Evolutionary conservation across 345 rosid species (phyloP).

Genomic region (Populus euphratica): DNA sequence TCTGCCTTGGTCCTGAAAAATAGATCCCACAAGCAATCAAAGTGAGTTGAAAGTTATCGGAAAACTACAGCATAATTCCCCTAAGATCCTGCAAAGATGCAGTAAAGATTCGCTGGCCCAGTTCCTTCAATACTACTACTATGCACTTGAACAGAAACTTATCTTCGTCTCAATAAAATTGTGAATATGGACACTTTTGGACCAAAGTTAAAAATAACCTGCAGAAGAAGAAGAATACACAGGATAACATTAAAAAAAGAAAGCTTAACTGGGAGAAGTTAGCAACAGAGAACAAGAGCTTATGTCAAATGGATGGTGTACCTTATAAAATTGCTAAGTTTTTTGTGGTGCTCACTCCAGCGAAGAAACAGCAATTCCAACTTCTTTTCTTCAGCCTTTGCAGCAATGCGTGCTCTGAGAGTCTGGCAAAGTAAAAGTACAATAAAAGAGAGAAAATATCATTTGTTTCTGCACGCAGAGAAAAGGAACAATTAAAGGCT

Average conservation of each 20-base stretch:
- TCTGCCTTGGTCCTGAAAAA: slow-evolving; percentile 81
- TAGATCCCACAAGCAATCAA: slow-evolving; percentile 28
- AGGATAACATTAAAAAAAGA: slow-evolving; percentile 14
- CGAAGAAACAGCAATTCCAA: slow-evolving; percentile 90
- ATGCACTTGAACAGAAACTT: slow-evolving; percentile 85
- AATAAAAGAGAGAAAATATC: slow-evolving; percentile 2
- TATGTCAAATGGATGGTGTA: slow-evolving; percentile 15
- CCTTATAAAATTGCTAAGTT: slow-evolving; percentile 94
- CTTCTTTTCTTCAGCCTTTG: slow-evolving; percentile 94
- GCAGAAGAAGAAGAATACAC: slow-evolving; percentile 33
- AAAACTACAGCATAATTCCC: slow-evolving; percentile 24
- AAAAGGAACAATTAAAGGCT: not conserved
- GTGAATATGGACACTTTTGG: slow-evolving; percentile 98
- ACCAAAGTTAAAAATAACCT: slow-evolving; percentile 98
- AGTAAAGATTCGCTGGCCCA: slow-evolving; percentile 29
- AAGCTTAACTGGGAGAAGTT: not conserved
- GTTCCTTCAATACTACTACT: slow-evolving; percentile 50
- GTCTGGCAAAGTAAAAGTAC: slow-evolving; percentile 36
- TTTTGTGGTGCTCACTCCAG: slow-evolving; percentile 93
- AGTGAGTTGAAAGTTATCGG: slow-evolving; percentile 6
- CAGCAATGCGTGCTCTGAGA: slow-evolving; percentile 90
- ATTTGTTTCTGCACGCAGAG: not conserved
- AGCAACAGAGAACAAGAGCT: not conserved
- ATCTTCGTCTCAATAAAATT: slow-evolving; percentile 89
- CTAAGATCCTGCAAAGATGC: slow-evolving; percentile 32